phyloP scores from a whole-genome alignment of 78 protist species.

The Cavenderia fasciculata region DNA sequence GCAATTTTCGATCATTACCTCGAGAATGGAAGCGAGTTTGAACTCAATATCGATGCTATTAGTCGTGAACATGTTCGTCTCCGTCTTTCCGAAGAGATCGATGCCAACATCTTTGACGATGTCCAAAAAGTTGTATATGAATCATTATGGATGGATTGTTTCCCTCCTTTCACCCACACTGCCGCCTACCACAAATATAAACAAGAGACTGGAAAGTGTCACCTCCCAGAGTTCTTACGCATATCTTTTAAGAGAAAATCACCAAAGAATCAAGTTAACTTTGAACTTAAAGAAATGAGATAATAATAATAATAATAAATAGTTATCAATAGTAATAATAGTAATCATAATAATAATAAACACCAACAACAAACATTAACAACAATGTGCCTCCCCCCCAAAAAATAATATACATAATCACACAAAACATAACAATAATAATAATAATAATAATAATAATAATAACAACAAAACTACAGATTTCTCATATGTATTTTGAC shows the following conservation, averaged over 20 bases:
- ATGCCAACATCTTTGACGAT: slow-evolving; percentile 44
- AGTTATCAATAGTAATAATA: too few species aligned
- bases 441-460: too few species aligned
- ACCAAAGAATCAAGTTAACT: slow-evolving; percentile 28
- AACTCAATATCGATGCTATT: slow-evolving; percentile 38
- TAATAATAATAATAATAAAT: not conserved
- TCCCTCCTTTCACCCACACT: slow-evolving; percentile 75
- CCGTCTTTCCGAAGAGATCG: slow-evolving; percentile 16
- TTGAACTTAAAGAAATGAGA: not conserved
- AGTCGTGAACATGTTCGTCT: slow-evolving; percentile 48
- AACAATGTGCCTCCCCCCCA: too few species aligned
- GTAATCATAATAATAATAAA: too few species aligned
- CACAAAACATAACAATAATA: too few species aligned
- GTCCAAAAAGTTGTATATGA: slow-evolving; percentile 68
- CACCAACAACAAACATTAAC: too few species aligned
- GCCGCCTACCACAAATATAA: slow-evolving; percentile 62
- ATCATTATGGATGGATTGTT: slow-evolving; percentile 72
- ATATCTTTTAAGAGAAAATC: slow-evolving; percentile 43
- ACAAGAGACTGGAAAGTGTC: slow-evolving; percentile 78
- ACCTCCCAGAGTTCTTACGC: slow-evolving; percentile 66
- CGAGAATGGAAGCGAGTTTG: slow-evolving; percentile 72
- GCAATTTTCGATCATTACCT: slow-evolving; percentile 38
- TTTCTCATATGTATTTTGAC: too few species aligned
- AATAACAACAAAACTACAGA: too few species aligned
- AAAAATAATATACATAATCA: too few species aligned